These are phyloP conservation scores for Yarrowia sp. DNA, from an alignment of 805 yeast genomes.

Conservation along the genomic window DNA sequence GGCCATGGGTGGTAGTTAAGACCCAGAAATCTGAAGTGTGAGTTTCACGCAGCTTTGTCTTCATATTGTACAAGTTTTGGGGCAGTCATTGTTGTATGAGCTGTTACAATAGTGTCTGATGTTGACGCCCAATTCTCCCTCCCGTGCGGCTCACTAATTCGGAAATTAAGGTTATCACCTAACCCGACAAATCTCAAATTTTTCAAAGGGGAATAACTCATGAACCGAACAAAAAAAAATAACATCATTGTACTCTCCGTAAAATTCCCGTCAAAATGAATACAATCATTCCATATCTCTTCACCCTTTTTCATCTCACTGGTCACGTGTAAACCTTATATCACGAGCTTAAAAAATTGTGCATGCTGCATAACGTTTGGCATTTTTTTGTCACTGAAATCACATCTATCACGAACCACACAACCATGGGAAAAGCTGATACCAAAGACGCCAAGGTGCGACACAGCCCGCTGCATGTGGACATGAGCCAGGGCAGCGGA, in stretches of 20 bases:
- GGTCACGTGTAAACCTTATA: constrained; percentile 13
- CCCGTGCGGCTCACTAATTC: not conserved
- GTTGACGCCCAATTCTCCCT: too few species aligned
- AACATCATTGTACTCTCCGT: not conserved
- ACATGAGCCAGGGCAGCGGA: constrained; percentile 77
- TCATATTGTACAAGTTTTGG: too few species aligned
- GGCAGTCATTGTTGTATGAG: too few species aligned
- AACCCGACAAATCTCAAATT: not conserved
- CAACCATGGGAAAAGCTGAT: constrained; percentile 40
- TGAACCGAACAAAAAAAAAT: not conserved
- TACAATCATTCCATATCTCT: not conserved
- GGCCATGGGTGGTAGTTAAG: too few species aligned
- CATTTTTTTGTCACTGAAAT: constrained; percentile 18
- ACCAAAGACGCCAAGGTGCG: constrained; percentile 58
- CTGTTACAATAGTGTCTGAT: too few species aligned
- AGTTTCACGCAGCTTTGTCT: too few species aligned
- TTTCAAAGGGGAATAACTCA: too few species aligned
- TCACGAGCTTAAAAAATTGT: constrained; percentile 24
- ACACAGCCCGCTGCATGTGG: constrained; percentile 82
- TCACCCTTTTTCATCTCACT: too few species aligned
- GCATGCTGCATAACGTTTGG: constrained; percentile 33
- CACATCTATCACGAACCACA: not conserved
- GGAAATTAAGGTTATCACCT: not conserved
- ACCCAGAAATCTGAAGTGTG: too few species aligned
- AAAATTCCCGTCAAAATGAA: not conserved